Evolutionary conservation across 1,139 yeast species (phyloP), one percentile per base, ranked within the genome.

Genomic region (Suhomyces bribrorum): DNA sequence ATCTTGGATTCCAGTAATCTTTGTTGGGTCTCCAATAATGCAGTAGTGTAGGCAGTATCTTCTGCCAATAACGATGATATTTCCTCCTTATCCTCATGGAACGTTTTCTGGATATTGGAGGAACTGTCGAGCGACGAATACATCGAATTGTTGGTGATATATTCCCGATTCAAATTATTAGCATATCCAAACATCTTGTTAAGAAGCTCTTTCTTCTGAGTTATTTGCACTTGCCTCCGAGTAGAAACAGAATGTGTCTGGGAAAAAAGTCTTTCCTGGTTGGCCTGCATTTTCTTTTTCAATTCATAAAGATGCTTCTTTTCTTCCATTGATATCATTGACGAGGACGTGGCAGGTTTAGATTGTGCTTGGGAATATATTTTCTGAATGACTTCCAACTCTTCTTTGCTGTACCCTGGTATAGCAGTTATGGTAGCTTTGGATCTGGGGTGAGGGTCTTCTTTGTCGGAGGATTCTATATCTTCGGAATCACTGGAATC

Each of bases 81-180:
- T 45, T 72, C 77, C 32, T 65, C 72, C 39, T 65, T 64, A 44
- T 72, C 77, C 47, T 69, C 75, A 42, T 64, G 69, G 35, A 66
- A 67, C 11, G 70, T 62, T 49, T 64, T 68, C 40, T 67, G 70
- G 5, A 64, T 58, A 44, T 61, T 69, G 44, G 66, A 56, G 8
- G 61, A 54, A 46, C 63, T 68, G 38, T 69, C 75, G 18, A 64
- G 40, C 2, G 74, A 58, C 3, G 73, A 64, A 49, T 67, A 67
- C 7, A 66, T 53, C 5, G 73, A 57, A 48, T 71, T 71, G 48
- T 71, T 71, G 37, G 76, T 70, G 43, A 69, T 61, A 45, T 65
- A 64, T 31, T 69, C 74, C 28, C 58, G 65, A 50, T 71, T 72
- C 32, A 71, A 49, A 27, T 57, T 61, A 46, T 71, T 72, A 39